Evolutionary conservation across 257 asterid species (phyloP).

Genomic region (Anisodus tanguticus): DNA sequence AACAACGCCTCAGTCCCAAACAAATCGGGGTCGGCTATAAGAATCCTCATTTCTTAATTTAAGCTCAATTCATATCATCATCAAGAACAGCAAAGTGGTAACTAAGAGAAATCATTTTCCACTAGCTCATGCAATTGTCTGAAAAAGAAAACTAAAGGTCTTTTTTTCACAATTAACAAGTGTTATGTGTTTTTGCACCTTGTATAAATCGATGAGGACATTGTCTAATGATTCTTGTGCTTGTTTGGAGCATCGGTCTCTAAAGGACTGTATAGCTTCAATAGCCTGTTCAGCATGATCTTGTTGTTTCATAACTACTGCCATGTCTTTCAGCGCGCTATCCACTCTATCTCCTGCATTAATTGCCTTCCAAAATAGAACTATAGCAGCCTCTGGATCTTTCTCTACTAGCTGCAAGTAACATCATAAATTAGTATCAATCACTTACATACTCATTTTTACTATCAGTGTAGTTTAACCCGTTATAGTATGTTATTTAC

Average conservation of each 20-base stretch:
- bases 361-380: slow-evolving; percentile 81
- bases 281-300: slow-evolving; percentile 83
- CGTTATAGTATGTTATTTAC: neutral
- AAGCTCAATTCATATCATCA: neutral
- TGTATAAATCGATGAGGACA: slow-evolving; percentile 83
- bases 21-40: neutral
- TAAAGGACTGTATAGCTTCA: slow-evolving; percentile 76
- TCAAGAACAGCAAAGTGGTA: neutral
- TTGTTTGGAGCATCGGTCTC: slow-evolving; percentile 74
- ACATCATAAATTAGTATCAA: slow-evolving; percentile 21
- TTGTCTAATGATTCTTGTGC: slow-evolving; percentile 93
- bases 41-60: neutral
- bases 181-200: slow-evolving; percentile 45
- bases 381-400: slow-evolving; percentile 74
- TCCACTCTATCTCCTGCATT: slow-evolving; percentile 85
- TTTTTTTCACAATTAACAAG: neutral
- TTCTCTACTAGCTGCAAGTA: slow-evolving; percentile 69
- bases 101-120: neutral
- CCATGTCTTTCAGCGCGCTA: slow-evolving; percentile 95
- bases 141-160: neutral
- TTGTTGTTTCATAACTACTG: slow-evolving; percentile 86
- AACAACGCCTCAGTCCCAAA: neutral
- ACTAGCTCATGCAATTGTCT: neutral
- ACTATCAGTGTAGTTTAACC: neutral
- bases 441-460: neutral